These are phyloP conservation scores for Arthrinium puccinioides DNA, from an alignment of 2,329 filamentous ascomycete species.

Conservation along the genomic window DNA sequence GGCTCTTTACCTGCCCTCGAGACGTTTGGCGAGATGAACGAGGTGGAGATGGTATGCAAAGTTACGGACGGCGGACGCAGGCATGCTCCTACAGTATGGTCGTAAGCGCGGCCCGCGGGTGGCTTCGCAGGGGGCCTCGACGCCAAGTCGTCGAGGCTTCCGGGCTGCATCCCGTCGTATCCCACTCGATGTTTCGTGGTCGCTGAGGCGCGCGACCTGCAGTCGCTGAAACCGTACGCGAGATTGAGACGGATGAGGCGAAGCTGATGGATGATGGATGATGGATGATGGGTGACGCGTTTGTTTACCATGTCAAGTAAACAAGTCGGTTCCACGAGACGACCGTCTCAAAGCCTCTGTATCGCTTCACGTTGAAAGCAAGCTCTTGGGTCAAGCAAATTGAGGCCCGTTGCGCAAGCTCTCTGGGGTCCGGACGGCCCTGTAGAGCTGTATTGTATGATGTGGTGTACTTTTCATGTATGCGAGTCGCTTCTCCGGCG, in stretches of 20 bases:
- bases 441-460: too few species aligned
- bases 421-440: too few species aligned
- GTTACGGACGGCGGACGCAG: too few species aligned
- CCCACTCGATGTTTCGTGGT: background rate
- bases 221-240: constrained; percentile 1
- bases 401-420: too few species aligned
- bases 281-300: background rate
- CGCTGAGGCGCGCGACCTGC: constrained; percentile 1
- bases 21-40: constrained; percentile 11
- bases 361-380: too few species aligned
- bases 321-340: background rate
- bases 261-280: too few species aligned
- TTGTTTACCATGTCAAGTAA: background rate
- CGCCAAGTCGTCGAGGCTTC: constrained; percentile 7
- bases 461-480: too few species aligned
- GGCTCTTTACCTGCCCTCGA: constrained; percentile 11
- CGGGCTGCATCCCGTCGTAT: background rate
- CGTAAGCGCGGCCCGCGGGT: constrained; percentile 24
- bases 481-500: too few species aligned
- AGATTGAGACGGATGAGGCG: constrained; percentile 18
- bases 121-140: too few species aligned
- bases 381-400: too few species aligned
- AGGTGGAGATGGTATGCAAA: constrained; percentile 12
- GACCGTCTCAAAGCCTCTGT: too few species aligned
- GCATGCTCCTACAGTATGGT: too few species aligned